phyloP scores from a whole-genome alignment of 331 rosid species.

The Arachis monticola region DNA sequence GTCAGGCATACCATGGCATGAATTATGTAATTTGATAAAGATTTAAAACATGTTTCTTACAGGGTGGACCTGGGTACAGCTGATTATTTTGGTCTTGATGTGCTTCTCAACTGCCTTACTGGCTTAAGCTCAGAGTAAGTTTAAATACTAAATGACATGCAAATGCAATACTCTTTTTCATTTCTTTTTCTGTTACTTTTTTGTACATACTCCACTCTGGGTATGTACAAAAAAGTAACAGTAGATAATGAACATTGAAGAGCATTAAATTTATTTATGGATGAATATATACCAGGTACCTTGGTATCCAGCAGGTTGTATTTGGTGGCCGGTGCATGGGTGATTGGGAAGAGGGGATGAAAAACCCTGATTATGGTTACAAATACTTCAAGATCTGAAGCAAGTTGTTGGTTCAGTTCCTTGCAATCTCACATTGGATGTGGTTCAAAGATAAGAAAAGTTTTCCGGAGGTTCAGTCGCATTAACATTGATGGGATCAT shows the following conservation, averaged over 20 bases:
- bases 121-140: conserved; percentile 89
- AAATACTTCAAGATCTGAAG: conserved; percentile 77
- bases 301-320: conserved; percentile 84
- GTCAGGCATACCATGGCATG: background rate
- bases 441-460: background rate
- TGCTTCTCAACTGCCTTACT: conserved; percentile 89
- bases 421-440: background rate
- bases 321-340: conserved; percentile 88
- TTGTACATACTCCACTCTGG: no score
- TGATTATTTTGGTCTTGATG: conserved; percentile 85
- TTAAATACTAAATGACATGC: conserved; percentile 21
- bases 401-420: conserved; percentile 8
- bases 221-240: no score
- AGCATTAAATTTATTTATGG: conserved; percentile 7
- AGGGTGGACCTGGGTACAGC: conserved; percentile 97
- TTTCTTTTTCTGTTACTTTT: no score
- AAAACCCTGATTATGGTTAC: conserved; percentile 75
- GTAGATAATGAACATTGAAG: background rate
- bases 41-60: conserved; percentile 35
- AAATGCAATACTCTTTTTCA: background rate
- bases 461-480: background rate
- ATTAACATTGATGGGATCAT: background rate
- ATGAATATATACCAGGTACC: conserved; percentile 56
- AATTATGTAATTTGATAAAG: conserved; percentile 1
- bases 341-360: conserved; percentile 99